These are phyloP conservation scores for Nemania serpens DNA, from an alignment of 2,329 filamentous ascomycete species.

Conservation along the genomic window DNA sequence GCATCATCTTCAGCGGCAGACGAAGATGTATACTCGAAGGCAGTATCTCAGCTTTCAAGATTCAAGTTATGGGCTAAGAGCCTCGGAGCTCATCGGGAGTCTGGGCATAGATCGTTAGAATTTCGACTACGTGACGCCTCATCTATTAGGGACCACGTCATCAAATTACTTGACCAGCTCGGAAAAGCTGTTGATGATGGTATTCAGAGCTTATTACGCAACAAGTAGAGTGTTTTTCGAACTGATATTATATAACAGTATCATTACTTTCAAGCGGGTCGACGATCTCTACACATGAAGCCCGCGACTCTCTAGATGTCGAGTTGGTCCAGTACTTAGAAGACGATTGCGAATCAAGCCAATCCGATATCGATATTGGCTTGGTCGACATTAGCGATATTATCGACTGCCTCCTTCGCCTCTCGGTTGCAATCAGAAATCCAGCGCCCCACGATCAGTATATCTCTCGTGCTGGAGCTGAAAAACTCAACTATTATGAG, in stretches of 20 bases:
- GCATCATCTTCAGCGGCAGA: not conserved
- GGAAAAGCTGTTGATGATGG: not conserved
- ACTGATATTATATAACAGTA: not conserved
- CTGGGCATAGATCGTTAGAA: conserved; percentile 5
- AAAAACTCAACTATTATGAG: not conserved
- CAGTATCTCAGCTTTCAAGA: conserved; percentile 5
- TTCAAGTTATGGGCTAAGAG: conserved; percentile 16
- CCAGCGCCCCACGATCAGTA: conserved; percentile 3
- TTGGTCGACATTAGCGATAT: conserved; percentile 3
- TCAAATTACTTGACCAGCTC: not conserved
- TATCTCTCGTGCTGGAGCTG: not conserved
- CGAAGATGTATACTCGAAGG: not conserved
- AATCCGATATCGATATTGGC: not conserved
- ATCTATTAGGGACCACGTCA: not conserved
- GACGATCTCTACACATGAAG: not conserved
- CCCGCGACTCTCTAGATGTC: not conserved
- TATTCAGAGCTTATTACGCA: not conserved
- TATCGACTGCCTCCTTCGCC: conserved; percentile 6
- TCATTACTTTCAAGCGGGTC: not conserved
- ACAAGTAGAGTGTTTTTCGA: too few relatives aligned
- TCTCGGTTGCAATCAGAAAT: conserved; percentile 8
- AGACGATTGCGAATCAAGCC: not conserved
- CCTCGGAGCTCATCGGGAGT: conserved; percentile 1
- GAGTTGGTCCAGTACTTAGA: conserved; percentile 7
- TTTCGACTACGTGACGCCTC: conserved; percentile 8